Evolutionary conservation across 2,329 filamentous ascomycete genomes (phyloP), one percentile per base, ranked within the genome.

Genomic region (Alternaria sp.): DNA sequence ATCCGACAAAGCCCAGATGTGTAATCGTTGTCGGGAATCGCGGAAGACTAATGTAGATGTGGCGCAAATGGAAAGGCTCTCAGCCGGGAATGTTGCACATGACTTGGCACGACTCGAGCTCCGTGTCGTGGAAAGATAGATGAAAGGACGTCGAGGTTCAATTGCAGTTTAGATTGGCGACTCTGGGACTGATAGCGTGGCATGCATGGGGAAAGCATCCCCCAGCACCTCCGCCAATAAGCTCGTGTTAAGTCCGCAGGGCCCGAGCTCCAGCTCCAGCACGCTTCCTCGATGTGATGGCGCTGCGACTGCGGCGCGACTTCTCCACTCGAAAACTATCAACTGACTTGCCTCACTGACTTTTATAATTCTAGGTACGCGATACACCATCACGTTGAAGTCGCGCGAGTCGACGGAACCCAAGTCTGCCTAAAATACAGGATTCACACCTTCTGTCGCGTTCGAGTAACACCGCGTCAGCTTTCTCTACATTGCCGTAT

Each of bases 211-310:
- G 56, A 51, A 48, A 50, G 61, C 44, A 22, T 38, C 44, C 44
- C 40, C 53, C 50, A 55, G 22, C 54, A 57, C 49, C 59, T 57
- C 62, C 54, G 57, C 64, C 63, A 60, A 64, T 64, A 22, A 54
- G 60, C 65, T 58, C 46, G 34, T 63, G 62, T 58, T 45, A 59
- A 63, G 63, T 54, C 61, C 61, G 63, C 55, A 53, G 40, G 58
- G 53, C 36, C 54, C 57, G 59, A 62, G 58, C 63, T 43, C n/a
- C 41, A 63, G 63, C 60, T 63, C 32, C 18, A 18, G 8, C 40
- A 30, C 50, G 20, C 41, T 22, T 36, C 14, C 38, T 49, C 28
- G 28, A 30, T 30, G 28, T 2, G 10, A 30, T 30, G 9, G 28
- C 14, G 34, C 46, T 25, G 46, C 46, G 18, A 38, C 32, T 18